These are phyloP conservation scores for Colletotrichum nymphaeae DNA, from an alignment of 2,329 filamentous ascomycete genomes.

Conservation along the genomic window DNA sequence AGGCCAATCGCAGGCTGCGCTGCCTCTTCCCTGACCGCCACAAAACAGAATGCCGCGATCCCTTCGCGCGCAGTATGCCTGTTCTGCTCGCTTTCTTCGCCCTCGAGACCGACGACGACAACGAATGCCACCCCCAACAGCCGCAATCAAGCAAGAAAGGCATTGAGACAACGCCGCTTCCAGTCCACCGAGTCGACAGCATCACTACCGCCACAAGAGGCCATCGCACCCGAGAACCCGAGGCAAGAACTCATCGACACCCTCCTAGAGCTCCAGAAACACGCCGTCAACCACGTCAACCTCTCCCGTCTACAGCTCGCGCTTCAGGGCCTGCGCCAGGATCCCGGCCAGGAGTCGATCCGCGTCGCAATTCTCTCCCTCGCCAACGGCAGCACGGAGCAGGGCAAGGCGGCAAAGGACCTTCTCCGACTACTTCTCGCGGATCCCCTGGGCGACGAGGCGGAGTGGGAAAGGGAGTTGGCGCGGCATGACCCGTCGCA, in stretches of 20 bases:
- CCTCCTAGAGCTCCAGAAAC: conserved; percentile 69
- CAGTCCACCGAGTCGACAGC: conserved; percentile 20
- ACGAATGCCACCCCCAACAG: neutral
- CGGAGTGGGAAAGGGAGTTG: conserved; percentile 75
- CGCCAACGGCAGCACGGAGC: conserved; percentile 46
- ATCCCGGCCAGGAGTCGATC: conserved; percentile 66
- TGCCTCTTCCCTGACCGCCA: conserved; percentile 23
- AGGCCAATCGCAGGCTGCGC: conserved; percentile 40
- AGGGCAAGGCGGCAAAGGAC: conserved; percentile 65
- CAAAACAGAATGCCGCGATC: conserved; percentile 24
- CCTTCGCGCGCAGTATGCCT: conserved; percentile 27
- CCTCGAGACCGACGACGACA: neutral
- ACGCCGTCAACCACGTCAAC: conserved; percentile 72
- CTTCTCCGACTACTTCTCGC: conserved; percentile 77
- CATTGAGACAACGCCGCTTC: conserved; percentile 17
- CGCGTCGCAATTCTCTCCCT: conserved; percentile 69
- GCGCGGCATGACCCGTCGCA: conserved; percentile 60
- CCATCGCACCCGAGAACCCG: conserved; percentile 41
- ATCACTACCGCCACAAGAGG: neutral
- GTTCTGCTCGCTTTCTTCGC: conserved; percentile 36
- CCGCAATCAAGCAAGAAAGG: neutral
- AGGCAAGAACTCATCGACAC: conserved; percentile 68
- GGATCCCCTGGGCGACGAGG: conserved; percentile 73
- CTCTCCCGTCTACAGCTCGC: conserved; percentile 79
- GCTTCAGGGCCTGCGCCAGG: conserved; percentile 70